These are phyloP conservation scores for Infundibulicybe gibba DNA, from an alignment of 768 basidiomycete genomes.

Conservation along the genomic window DNA sequence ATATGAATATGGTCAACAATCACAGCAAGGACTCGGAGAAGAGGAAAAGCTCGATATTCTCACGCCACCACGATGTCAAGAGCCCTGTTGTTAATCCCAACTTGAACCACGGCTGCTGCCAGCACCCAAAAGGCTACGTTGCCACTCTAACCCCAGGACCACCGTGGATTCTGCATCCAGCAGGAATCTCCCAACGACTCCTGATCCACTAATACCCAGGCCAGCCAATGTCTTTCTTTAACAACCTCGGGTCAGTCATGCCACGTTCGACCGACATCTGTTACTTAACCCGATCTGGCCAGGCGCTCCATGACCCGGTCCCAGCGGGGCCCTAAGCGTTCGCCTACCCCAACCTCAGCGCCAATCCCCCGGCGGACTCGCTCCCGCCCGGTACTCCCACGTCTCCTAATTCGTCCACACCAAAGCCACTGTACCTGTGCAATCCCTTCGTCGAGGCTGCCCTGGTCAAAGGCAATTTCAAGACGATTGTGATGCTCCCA, in stretches of 20 bases:
- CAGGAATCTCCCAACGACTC: too few relatives aligned
- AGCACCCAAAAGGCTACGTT: too few relatives aligned
- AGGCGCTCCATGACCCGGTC: slow-evolving; percentile 77
- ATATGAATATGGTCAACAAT: too few relatives aligned
- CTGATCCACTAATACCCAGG: background rate
- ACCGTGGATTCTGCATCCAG: too few relatives aligned
- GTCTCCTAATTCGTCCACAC: slow-evolving; percentile 28
- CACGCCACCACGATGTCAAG: too few relatives aligned
- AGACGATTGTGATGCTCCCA: slow-evolving; percentile 93
- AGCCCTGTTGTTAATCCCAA: too few relatives aligned
- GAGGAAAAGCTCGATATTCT: too few relatives aligned
- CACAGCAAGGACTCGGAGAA: too few relatives aligned
- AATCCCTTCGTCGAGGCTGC: slow-evolving; percentile 97
- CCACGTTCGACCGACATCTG: background rate
- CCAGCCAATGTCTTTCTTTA: slow-evolving; percentile 74
- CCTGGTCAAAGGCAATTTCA: slow-evolving; percentile 95
- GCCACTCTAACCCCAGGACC: too few relatives aligned
- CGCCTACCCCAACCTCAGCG: slow-evolving; percentile 71
- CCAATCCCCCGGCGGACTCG: slow-evolving; percentile 46
- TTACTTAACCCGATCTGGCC: slow-evolving; percentile 7
- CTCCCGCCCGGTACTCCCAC: slow-evolving; percentile 29
- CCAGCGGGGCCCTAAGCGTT: slow-evolving; percentile 67
- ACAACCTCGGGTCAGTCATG: slow-evolving; percentile 65
- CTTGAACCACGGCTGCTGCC: too few relatives aligned
- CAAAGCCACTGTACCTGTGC: slow-evolving; percentile 82